Evolutionary conservation across 495 filamentous ascomycete species (phyloP).

Genomic region (Platismatia glauca): DNA sequence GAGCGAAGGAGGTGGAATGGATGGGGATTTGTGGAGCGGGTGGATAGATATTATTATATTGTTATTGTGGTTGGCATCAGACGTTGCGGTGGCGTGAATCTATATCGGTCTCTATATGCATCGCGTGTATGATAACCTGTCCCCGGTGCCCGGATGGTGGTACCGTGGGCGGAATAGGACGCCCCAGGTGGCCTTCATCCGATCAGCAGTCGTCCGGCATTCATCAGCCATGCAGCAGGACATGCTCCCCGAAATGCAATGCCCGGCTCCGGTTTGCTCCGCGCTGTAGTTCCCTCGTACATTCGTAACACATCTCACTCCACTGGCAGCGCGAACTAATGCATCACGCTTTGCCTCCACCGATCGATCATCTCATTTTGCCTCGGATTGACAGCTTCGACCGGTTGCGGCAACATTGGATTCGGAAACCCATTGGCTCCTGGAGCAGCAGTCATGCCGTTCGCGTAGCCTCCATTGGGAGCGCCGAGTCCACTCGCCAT

Average conservation of each 20-base stretch:
- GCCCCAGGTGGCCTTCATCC: not conserved
- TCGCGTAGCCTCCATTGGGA: slow-evolving; percentile 18
- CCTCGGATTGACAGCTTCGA: slow-evolving; percentile 37
- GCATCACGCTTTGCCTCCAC: slow-evolving; percentile 77
- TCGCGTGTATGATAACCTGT: not conserved
- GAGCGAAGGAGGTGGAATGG: not conserved
- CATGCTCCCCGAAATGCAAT: not conserved
- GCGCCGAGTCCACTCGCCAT: slow-evolving; percentile 17
- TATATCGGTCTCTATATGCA: not conserved
- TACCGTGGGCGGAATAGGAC: not conserved
- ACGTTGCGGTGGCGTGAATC: not conserved
- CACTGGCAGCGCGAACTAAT: slow-evolving; percentile 26
- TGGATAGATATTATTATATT: too few species aligned
- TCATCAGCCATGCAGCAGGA: not conserved
- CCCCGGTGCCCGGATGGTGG: not conserved
- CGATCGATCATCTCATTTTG: slow-evolving; percentile 78
- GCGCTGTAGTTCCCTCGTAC: not conserved
- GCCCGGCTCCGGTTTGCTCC: not conserved
- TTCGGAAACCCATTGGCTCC: slow-evolving; percentile 32
- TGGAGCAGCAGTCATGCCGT: slow-evolving; percentile 27
- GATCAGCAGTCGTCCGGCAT: not conserved
- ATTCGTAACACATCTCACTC: not conserved
- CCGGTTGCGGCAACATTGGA: slow-evolving; percentile 21
- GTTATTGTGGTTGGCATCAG: not conserved
- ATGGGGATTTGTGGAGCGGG: not conserved